Percentiles rank a stretch among this genome's conserved stretches.
These are phyloP conservation scores for Pythium dissotocum DNA, from an alignment of 352 stramenopile species.

Conservation along the genomic window DNA sequence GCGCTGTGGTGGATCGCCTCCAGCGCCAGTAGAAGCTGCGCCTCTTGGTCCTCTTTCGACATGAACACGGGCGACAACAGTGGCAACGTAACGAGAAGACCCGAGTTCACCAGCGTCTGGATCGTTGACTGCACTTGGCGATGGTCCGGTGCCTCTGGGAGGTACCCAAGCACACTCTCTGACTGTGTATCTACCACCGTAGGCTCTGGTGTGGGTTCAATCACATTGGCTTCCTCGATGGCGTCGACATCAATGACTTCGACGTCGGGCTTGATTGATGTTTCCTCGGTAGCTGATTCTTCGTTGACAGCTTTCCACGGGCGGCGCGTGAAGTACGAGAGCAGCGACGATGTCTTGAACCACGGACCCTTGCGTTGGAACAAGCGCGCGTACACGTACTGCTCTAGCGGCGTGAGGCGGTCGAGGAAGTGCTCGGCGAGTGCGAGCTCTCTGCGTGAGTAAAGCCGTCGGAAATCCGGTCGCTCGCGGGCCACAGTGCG, in stretches of 20 bases:
- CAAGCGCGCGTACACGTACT: constrained; percentile 75
- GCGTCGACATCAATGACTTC: constrained; percentile 5
- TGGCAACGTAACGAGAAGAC: constrained; percentile 42
- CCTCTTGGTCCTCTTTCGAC: constrained; percentile 30
- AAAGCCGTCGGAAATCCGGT: constrained; percentile 48
- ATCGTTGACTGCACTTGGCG: constrained; percentile 46
- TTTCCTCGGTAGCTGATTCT: neutral
- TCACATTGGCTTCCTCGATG: constrained; percentile 7
- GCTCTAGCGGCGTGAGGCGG: constrained; percentile 43
- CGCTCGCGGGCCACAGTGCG: constrained; percentile 43
- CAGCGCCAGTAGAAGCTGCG: constrained; percentile 30
- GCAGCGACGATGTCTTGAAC: constrained; percentile 66
- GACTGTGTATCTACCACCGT: neutral
- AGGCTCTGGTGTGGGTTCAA: neutral
- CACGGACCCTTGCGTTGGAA: constrained; percentile 78
- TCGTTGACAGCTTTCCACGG: neutral
- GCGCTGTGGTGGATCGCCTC: constrained; percentile 61
- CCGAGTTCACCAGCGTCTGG: constrained; percentile 37
- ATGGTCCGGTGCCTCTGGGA: constrained; percentile 24
- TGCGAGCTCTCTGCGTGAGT: constrained; percentile 43
- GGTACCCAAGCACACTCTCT: constrained; percentile 10
- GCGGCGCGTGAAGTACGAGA: constrained; percentile 48
- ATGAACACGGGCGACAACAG: constrained; percentile 30
- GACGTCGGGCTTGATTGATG: constrained; percentile 1
- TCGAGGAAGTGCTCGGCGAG: constrained; percentile 51